A percentile compares a stretch with the other conserved stretches of the same genome.
phyloP scores from a whole-genome alignment of 2,329 filamentous ascomycete genomes.

The Bimuria novae-zelandiae region DNA sequence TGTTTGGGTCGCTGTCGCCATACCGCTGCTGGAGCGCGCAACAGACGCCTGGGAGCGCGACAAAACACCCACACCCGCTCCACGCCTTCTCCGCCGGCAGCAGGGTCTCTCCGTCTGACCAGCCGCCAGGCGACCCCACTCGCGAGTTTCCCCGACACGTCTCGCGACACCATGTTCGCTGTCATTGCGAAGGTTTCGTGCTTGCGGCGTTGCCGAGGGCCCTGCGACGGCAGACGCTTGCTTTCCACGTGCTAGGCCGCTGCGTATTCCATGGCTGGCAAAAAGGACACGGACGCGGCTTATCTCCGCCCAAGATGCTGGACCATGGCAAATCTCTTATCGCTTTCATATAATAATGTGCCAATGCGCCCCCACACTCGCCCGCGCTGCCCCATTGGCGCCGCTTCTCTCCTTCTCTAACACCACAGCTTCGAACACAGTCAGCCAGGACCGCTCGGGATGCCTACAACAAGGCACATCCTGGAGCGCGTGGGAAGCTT shows the following conservation, averaged over 20 bases:
- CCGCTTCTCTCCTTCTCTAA: not conserved
- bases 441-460: not conserved
- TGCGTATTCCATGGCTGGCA: not conserved
- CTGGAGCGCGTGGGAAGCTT: not conserved
- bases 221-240: not conserved
- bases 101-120: too few relatives aligned
- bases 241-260: not conserved
- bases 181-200: not conserved
- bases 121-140: not conserved
- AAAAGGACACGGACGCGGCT: not conserved
- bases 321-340: slow-evolving; percentile 9
- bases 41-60: not conserved
- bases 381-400: slow-evolving; percentile 10
- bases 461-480: not conserved
- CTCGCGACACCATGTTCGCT: slow-evolving; percentile 6
- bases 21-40: not conserved
- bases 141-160: not conserved
- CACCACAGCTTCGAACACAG: not conserved
- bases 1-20: not conserved
- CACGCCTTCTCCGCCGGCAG: not conserved
- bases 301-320: slow-evolving; percentile 3
- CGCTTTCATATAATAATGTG: slow-evolving; percentile 7
- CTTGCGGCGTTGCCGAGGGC: not conserved
- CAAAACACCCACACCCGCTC: not conserved
- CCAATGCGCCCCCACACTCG: slow-evolving; percentile 11